Evolutionary conservation across 345 rosid species (phyloP).

Genomic region (Camelina hispida): DNA sequence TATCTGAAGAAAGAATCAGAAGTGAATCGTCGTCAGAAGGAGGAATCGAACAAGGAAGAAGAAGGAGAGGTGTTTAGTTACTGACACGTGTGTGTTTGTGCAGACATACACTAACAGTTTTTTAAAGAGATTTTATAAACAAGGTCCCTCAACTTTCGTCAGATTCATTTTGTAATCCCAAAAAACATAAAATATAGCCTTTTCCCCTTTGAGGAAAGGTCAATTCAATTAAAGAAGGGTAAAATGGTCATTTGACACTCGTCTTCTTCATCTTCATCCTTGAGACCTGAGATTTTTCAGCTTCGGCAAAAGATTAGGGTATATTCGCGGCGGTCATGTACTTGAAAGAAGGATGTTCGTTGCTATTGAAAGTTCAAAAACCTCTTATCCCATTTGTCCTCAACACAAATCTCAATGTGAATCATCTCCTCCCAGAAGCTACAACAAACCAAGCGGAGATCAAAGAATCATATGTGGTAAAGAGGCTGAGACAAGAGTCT

Average conservation of each 20-base stretch:
- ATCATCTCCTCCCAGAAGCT: constrained; percentile 35
- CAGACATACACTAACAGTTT: constrained; percentile 1
- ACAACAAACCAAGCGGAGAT: constrained; percentile 36
- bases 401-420: constrained; percentile 49
- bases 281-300: too few species aligned
- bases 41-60: constrained; percentile 21
- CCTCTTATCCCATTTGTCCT: constrained; percentile 54
- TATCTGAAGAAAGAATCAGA: constrained; percentile 11
- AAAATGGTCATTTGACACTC: too few species aligned
- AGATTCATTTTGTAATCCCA: neutral
- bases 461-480: constrained; percentile 59
- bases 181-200: too few species aligned
- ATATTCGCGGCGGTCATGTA: constrained; percentile 43
- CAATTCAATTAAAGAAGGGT: too few species aligned
- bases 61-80: constrained; percentile 11
- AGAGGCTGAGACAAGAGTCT: constrained; percentile 56
- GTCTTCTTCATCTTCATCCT: too few species aligned
- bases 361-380: constrained; percentile 55
- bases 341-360: constrained; percentile 57
- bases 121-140: neutral
- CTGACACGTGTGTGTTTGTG: constrained; percentile 32
- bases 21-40: constrained; percentile 38
- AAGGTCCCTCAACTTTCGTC: neutral
- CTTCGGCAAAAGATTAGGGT: neutral
- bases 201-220: too few species aligned